Evolutionary conservation across 495 filamentous ascomycete species (phyloP).

Genomic region (Aspergillus incahuasiensis): DNA sequence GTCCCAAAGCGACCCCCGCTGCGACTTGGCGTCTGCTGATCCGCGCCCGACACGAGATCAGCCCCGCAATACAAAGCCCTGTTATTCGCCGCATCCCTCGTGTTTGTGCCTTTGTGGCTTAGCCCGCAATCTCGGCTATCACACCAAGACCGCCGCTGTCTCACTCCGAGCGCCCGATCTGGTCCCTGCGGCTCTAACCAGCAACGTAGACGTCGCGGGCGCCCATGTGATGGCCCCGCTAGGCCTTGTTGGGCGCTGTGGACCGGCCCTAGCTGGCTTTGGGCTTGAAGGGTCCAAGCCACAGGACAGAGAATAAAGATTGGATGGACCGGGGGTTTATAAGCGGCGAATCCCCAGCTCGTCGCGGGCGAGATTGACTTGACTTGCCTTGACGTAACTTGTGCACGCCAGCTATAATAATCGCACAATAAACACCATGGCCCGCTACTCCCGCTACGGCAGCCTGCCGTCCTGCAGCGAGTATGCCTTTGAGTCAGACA

Average conservation of each 20-base stretch:
- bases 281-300: background rate
- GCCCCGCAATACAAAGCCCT: background rate
- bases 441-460: background rate
- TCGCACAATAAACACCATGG: conserved; percentile 4
- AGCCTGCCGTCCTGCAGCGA: background rate
- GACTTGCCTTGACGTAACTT: too few species aligned
- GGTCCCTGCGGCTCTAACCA: background rate
- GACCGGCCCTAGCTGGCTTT: background rate
- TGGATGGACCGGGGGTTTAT: too few species aligned
- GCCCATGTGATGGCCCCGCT: background rate
- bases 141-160: background rate
- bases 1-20: background rate
- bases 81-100: background rate
- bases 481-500: background rate
- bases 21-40: background rate
- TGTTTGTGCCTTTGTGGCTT: too few species aligned
- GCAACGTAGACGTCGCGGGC: background rate
- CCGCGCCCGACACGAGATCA: background rate
- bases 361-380: too few species aligned
- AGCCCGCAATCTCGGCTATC: background rate
- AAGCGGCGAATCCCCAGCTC: too few species aligned
- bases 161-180: background rate
- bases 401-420: too few species aligned
- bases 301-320: background rate
- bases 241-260: background rate